Base-by-base conservation (phyloP, 805 yeast species). In the Teunomyces panamensis region DNA sequence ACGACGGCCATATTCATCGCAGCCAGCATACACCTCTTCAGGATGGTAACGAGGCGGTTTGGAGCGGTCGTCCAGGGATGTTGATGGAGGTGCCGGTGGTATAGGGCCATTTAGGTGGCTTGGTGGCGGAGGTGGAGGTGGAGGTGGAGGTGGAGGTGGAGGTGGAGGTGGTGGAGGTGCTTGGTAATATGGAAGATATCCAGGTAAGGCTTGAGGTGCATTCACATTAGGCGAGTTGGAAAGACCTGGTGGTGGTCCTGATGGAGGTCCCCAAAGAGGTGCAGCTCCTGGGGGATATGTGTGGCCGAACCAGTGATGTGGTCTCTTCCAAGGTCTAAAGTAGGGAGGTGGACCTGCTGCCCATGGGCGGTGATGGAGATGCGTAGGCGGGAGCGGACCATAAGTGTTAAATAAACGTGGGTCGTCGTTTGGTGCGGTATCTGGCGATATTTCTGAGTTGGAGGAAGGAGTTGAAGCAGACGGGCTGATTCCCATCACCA, bases 251-350 rank as follows among this genome's bases (percentile, higher is more conserved):
- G 41, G 41, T n/a, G 41, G 41, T 10, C 28, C 41, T 3, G 41
- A 13, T 11, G 41, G 41, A 5, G 41, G 41, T 11, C 30, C 41
- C 41, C 41, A 37, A 10, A 26, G 30, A 10, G 29, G 41, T n/a
- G 17, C 20, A 3, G 30, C 28, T 11, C 17, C 30, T 5, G 27
- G 30, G 2, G 41, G 41, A 13, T 24, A 26, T 5, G 14, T 16
- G 17, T 37, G 27, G 10, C 41, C 41, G 13, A 37, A 37, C 41
- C 41, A 37, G 28, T 30, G 41, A 20, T 37, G 41, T 28, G n/a
- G 41, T 37, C 41, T 37, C 13, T 37, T 37, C 41, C 41, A 37
- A 5, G 41, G 41, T 5, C 41, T 24, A 9, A 26, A 26, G 13
- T 37, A 37, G 5, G 41, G 41, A 0, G 29, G 13, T 3, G 41